Percentiles rank a stretch among this genome's conserved stretches.
Evolutionary conservation across 148 eudicot species (phyloP).

Genomic region (Agrostemma githago): DNA sequence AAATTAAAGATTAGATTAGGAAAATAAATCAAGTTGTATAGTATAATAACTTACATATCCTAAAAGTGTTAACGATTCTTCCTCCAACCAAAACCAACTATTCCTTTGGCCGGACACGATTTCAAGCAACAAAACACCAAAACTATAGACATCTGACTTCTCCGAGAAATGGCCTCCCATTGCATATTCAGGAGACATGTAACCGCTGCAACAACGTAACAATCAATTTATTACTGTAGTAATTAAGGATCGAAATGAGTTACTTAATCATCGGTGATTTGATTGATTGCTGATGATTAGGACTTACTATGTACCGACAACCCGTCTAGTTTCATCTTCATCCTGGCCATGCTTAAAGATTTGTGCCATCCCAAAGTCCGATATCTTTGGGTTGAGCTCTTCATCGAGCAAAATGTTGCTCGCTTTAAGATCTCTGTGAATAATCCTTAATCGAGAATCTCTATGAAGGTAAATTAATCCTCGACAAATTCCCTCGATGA

Average conservation of each 20-base stretch:
- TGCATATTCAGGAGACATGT: not conserved
- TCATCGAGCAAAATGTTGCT: conserved; percentile 39
- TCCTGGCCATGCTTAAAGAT: conserved; percentile 29
- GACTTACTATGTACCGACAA: conserved; percentile 48
- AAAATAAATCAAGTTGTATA: no score
- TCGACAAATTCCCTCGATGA: conserved; percentile 33
- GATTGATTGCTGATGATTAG: no score
- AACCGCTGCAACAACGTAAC: not conserved
- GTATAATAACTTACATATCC: not conserved
- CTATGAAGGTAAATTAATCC: conserved; percentile 46
- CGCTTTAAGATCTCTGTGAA: conserved; percentile 45
- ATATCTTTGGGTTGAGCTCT: conserved; percentile 38
- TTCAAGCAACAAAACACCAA: not conserved
- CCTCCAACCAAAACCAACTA: not conserved
- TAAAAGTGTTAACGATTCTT: not conserved
- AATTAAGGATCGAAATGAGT: no score
- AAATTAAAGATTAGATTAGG: no score
- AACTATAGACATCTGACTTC: not conserved
- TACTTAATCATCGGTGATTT: no score
- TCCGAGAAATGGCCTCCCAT: not conserved
- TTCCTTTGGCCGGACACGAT: not conserved
- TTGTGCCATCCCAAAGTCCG: conserved; percentile 43
- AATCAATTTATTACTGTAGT: no score
- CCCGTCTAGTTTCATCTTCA: conserved; percentile 33
- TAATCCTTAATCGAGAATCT: conserved; percentile 40